Conservation (phyloP, 2,329 filamentous ascomycete genomes). For the Fonsecaea pugnacius region DNA sequence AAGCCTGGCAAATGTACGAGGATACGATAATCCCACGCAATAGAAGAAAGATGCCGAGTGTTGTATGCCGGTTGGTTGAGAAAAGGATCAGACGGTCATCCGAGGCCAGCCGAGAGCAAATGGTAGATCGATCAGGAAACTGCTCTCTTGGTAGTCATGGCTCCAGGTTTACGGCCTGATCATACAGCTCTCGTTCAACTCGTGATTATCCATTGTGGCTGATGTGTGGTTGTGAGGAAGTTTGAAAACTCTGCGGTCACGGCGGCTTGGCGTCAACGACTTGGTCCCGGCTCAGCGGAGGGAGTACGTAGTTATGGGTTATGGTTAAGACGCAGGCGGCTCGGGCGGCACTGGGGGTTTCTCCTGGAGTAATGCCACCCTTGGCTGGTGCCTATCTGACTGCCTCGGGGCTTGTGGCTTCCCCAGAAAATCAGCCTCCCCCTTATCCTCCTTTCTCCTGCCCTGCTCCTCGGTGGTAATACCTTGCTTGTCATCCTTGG, state of each 20-base stretch:
- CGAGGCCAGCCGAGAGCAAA: neutral
- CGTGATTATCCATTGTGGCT: neutral
- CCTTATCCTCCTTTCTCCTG: neutral
- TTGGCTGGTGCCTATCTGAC: conserved; percentile 9
- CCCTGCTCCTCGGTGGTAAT: neutral
- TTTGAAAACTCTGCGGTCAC: conserved; percentile 2
- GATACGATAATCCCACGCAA: neutral
- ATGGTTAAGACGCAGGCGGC: neutral
- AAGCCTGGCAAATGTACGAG: neutral
- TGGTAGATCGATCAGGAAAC: conserved; percentile 7
- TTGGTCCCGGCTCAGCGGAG: neutral
- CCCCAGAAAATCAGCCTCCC: conserved; percentile 9
- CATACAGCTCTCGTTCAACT: neutral
- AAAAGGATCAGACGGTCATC: neutral
- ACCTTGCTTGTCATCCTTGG: conserved; percentile 1
- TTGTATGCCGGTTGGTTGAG: neutral
- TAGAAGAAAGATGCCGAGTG: neutral
- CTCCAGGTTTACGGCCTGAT: neutral
- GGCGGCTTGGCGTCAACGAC: neutral
- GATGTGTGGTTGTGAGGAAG: conserved; percentile 15
- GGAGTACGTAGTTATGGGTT: neutral
- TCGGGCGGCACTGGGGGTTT: neutral
- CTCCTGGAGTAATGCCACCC: neutral
- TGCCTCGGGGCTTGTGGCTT: conserved; percentile 1
- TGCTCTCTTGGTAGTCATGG: neutral